Percentiles rank a stretch among this genome's conserved stretches.
Evolutionary conservation across 306 rosid genomes (phyloP).

Genomic region (Parietaria judaica): DNA sequence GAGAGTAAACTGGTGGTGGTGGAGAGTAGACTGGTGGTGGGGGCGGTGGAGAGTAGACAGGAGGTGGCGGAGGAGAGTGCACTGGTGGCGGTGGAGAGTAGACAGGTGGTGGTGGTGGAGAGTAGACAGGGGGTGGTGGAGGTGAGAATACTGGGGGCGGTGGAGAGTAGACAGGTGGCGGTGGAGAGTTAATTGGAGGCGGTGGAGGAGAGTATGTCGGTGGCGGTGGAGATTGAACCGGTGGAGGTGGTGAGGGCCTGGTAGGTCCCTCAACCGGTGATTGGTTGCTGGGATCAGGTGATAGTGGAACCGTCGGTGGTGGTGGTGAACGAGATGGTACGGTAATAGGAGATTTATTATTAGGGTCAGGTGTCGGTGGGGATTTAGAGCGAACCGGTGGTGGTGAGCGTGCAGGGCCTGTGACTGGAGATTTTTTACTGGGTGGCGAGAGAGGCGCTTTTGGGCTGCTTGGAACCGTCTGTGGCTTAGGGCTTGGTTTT

Average conservation of each 20-base stretch:
- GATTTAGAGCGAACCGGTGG: constrained; percentile 4
- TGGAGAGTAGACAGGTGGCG: constrained; percentile 3
- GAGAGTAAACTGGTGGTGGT: constrained; percentile 5
- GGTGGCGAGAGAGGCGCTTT: constrained; percentile 1
- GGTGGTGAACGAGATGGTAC: background rate
- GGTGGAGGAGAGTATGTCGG: background rate
- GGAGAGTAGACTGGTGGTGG: constrained; percentile 5
- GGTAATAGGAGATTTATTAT: background rate
- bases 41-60: background rate
- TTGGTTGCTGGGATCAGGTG: background rate
- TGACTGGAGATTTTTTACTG: constrained; percentile 1
- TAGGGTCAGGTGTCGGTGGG: constrained; percentile 6
- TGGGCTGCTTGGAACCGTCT: background rate
- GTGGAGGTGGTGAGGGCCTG: constrained; percentile 1
- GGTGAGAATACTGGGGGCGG: constrained; percentile 11
- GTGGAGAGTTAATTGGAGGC: constrained; percentile 9
- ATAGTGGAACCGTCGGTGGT: background rate
- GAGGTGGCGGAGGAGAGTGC: constrained; percentile 9
- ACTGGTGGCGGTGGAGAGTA: constrained; percentile 10
- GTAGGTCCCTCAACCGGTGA: background rate
- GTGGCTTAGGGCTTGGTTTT: background rate
- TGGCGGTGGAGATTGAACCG: background rate
- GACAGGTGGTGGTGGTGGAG: constrained; percentile 6
- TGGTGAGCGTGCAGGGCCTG: background rate
- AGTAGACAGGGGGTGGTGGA: background rate